Conservation (phyloP, 805 yeast genomes). For the Starmerella cellae region DNA sequence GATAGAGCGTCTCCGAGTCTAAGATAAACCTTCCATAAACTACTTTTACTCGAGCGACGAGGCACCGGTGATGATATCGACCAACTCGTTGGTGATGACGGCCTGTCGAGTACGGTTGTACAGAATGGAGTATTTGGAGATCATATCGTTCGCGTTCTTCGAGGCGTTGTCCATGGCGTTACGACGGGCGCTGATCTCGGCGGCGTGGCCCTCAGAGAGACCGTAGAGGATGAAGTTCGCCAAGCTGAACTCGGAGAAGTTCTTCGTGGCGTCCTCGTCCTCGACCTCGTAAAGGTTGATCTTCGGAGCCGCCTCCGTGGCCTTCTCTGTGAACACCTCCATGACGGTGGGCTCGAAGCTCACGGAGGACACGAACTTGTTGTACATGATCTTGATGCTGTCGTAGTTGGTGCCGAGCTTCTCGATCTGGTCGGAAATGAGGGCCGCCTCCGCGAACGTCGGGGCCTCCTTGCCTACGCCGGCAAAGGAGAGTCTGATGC, state of each 20-base stretch:
- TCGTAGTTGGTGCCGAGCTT: constrained; percentile 47
- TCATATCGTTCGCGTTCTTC: constrained; percentile 99
- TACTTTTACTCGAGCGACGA: constrained; percentile 72
- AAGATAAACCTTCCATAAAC: too few relatives aligned
- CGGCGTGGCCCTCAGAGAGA: constrained; percentile 95
- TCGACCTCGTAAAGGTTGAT: constrained; percentile 69
- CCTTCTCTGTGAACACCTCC: constrained; percentile 52
- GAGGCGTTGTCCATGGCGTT: constrained; percentile 99
- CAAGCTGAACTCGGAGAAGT: constrained; percentile 69
- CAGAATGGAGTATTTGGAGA: constrained; percentile 85
- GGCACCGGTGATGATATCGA: constrained; percentile 99
- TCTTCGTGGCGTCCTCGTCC: constrained; percentile 28
- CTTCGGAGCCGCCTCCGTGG: constrained; percentile 75
- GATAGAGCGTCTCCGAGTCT: too few relatives aligned
- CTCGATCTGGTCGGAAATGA: constrained; percentile 72
- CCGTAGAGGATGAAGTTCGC: constrained; percentile 85
- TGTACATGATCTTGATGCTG: constrained; percentile 69
- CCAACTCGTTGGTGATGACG: constrained; percentile 97
- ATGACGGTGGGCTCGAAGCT: constrained; percentile 72
- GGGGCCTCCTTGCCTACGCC: constrained; percentile 97
- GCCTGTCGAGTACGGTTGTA: constrained; percentile 99
- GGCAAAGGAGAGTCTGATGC: constrained; percentile 61
- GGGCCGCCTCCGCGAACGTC: constrained; percentile 76
- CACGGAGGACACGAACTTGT: constrained; percentile 76
- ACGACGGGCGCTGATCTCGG: constrained; percentile 97